Percentiles rank a stretch among this genome's conserved stretches.
These are phyloP conservation scores for Salicornia ramosissima DNA, from an alignment of 148 eudicot genomes.

Conservation along the genomic window DNA sequence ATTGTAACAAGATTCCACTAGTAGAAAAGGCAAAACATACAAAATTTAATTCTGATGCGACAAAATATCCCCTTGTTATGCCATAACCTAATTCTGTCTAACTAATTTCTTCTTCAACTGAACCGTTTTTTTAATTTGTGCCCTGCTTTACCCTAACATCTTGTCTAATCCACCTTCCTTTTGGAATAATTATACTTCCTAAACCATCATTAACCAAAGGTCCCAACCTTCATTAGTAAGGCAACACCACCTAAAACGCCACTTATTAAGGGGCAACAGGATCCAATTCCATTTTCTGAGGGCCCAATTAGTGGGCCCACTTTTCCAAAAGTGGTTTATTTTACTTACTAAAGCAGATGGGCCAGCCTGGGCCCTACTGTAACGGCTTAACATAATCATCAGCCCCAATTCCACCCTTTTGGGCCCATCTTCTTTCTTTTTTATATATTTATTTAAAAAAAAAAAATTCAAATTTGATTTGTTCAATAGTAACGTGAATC, in stretches of 20 bases:
- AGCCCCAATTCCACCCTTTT: constrained; percentile 15
- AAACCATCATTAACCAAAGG: constrained; percentile 26
- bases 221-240: constrained; percentile 28
- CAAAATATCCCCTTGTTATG: not conserved
- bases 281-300: constrained; percentile 16
- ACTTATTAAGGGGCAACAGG: constrained; percentile 21
- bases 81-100: constrained; percentile 12
- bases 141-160: constrained; percentile 26
- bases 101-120: not conserved
- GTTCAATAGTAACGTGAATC: no score
- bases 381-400: constrained; percentile 21
- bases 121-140: not conserved
- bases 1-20: no score
- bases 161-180: not conserved
- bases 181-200: constrained; percentile 15
- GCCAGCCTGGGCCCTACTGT: constrained; percentile 13
- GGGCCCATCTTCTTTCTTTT: constrained; percentile 11
- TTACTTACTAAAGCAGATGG: constrained; percentile 19
- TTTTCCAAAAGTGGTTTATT: constrained; percentile 24
- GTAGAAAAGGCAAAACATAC: no score
- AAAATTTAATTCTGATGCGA: no score
- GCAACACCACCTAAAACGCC: constrained; percentile 27
- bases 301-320: constrained; percentile 10
- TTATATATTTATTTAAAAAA: no score
- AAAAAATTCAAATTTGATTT: not conserved